Evolutionary conservation across 2,329 filamentous ascomycete genomes (phyloP), one percentile per base, ranked within the genome.

Genomic region (Ceratocystis variospora): DNA sequence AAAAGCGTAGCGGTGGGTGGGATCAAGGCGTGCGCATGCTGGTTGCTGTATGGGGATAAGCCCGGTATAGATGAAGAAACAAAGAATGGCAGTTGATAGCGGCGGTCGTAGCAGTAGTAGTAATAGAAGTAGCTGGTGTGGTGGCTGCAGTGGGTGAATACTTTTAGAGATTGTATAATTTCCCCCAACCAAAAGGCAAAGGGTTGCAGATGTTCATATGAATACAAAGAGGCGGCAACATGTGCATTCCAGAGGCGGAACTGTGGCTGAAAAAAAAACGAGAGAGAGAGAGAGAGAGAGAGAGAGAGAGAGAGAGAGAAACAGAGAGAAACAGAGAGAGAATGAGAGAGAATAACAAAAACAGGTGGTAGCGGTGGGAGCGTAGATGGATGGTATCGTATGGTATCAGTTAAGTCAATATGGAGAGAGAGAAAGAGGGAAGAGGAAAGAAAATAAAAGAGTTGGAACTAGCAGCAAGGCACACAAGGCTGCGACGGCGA

Each of bases 191-290:
- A 59, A 37, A 37, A 31, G 28, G 55, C 33, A 41, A 41, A 41
- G 31, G 28, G 55, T 59, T 37, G 55, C 31, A 31, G 31, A 45
- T 33, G 44, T 28, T 66, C 57, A 62, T 66, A 66, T 66, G 65
- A 28, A 66, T 66, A 66, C 53, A 67, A 41, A 61, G 57, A 44
- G 37, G 48, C 19, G 57, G 65, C 41, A 7, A 37, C 44, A 63
- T 63, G 48, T 64, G 66, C 55, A 67, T 65, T 67, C 66, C 66
- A 62, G 41, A 64, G 55, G 62, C 63, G 19, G 17, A 48, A 45
- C 44, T 50, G 45, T 53, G 62, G 62, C 62, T 63, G 62, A 66
- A 57, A 63, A 45, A 45, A 62, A 25, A n/a, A 33, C 22, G 7
- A 22, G 31, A 28, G 5, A 31, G 28, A 31, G 48, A 61, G n/a